Evolutionary conservation across 352 stramenopile species (phyloP), one percentile per base, ranked within the genome.

Genomic region (Globisporangium solare): DNA sequence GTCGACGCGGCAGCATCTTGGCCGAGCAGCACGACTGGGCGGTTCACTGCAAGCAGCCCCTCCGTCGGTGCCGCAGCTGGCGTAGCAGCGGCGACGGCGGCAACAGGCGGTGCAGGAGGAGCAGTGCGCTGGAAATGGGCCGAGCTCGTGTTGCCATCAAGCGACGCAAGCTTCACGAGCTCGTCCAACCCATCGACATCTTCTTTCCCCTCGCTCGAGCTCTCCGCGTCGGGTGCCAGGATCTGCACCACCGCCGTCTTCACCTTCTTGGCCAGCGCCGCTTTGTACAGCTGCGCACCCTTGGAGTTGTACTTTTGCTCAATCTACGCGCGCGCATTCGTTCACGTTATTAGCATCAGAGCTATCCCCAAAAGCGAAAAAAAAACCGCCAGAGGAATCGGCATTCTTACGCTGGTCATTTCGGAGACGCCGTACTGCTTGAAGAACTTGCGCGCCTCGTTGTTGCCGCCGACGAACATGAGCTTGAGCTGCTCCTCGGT

Each of bases 381-480:
- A n/a, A n/a, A n/a, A n/a, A n/a, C n/a, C n/a, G n/a, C n/a, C n/a
- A n/a, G n/a, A n/a, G 27, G 4, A 4, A 73, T n/a, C n/a, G n/a
- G n/a, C n/a, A n/a, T n/a, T n/a, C 79, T 45, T 71, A 95, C 86
- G 51, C 84, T 95, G 7, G 85, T 92, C 72, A 90, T 91, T 53
- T 95, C 86, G 51, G 83, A 79, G 7, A 85, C 83, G 42, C 86
- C 81, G 56, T 95, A 89, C 61, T 95, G 84, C 68, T 96, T 96
- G 69, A 98, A 98, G 68, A 97, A 98, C 59, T 96, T 92, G 49
- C 81, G 77, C 31, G 95, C 91, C 49, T 96, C 89, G 6, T 70
- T 76, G 66, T 98, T 98, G n/a, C 95, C 95, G 31, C 95, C 92
- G 22, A 94, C 73, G 45, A 74, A 83, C 95, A 98, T 98, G 49